Evolutionary conservation across 306 rosid genomes (phyloP), one percentile per base, ranked within the genome.

Genomic region (Malus fusca): DNA sequence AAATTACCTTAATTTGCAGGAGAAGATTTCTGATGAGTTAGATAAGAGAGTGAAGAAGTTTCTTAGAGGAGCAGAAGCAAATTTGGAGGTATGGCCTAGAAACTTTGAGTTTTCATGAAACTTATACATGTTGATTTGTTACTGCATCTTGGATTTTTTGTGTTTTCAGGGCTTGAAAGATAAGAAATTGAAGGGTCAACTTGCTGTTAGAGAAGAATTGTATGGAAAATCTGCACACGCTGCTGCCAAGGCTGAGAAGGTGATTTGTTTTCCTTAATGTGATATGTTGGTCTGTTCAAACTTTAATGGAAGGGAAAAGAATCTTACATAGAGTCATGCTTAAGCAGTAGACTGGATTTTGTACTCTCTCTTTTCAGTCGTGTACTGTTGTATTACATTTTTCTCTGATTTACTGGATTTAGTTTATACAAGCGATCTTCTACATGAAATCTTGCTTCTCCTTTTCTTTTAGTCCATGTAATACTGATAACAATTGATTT

Each of bases 211-310:
- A 69, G 98, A 95, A 78, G 73, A 61, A 4, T 84, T 90, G 75
- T 78, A 84, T 87, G 88, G 84, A 21, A 81, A 85, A 78, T 84
- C 93, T 26, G 98, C 97, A 12, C 83, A 88, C 72, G 91, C 84
- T 69, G 97, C 97, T 65, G 97, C 97, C 52, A 83, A 85, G 80
- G 84, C 84, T 0, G 98, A 95, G 73, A 90, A 95, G 90, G 98
- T 95, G 65, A 61, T 66, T 79, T 13, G 17, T 46, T 40, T 33
- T 8, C 4, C 30, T 33, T 18, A 46, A 60, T 60, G 42, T 69
- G 40, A 48, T 44, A 4, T 26, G 40, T 58, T 17, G 1, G 5
- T 58, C 35, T 55, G 5, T 58, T 25, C 3, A 46, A 46, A 46
- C 52, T 46, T 46, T 25, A 1, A 25, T 25, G 3, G 65, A 35